Evolutionary conservation across 176 grass and related monocot species (phyloP).

Genomic region (Bothriochloa decipiens): DNA sequence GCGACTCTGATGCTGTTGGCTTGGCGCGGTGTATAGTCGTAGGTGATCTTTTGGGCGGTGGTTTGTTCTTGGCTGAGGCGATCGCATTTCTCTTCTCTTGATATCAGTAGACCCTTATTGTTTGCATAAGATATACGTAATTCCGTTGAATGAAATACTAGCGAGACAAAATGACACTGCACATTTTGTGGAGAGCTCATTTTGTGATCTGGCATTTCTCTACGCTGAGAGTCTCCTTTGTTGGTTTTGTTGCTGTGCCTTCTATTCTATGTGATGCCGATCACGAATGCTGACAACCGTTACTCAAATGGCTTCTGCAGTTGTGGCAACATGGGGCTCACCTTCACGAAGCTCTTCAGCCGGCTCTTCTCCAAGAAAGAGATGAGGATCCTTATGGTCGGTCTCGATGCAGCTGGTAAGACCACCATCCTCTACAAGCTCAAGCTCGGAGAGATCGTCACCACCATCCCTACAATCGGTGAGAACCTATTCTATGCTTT

Average conservation of each 20-base stretch:
- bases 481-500: slow-evolving; percentile 19
- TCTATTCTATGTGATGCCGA: neutral
- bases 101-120: neutral
- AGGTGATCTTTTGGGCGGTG: neutral
- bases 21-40: neutral
- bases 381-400: slow-evolving; percentile 84
- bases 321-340: slow-evolving; percentile 64
- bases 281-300: neutral
- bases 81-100: slow-evolving; percentile 4
- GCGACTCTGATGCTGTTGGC: neutral
- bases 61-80: neutral
- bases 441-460: slow-evolving; percentile 86
- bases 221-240: neutral
- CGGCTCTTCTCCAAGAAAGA: slow-evolving; percentile 81
- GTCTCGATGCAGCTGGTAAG: slow-evolving; percentile 85
- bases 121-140: neutral
- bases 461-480: slow-evolving; percentile 83
- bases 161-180: neutral
- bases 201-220: neutral
- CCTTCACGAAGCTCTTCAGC: slow-evolving; percentile 79
- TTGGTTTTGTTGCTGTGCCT: slow-evolving; percentile 9
- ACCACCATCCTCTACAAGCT: slow-evolving; percentile 89
- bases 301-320: slow-evolving; percentile 9
- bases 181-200: neutral
- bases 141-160: neutral